These are phyloP conservation scores for Salix dunnii DNA, from an alignment of 345 rosid genomes.

Conservation along the genomic window DNA sequence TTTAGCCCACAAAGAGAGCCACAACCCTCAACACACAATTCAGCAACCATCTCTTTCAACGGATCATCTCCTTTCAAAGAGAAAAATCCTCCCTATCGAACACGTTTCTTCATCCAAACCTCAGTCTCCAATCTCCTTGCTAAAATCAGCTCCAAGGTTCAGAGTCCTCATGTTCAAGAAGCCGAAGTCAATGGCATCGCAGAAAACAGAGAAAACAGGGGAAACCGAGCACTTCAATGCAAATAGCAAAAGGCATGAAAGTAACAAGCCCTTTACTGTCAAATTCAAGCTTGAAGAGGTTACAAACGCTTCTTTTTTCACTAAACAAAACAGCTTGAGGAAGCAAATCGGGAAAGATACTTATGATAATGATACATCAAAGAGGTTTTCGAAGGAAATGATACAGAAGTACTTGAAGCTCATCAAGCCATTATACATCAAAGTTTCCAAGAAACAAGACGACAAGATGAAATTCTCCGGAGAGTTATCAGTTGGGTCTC, in stretches of 20 bases:
- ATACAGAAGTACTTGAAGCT: constrained; percentile 30
- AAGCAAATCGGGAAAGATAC: constrained; percentile 2
- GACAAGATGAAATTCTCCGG: constrained; percentile 28
- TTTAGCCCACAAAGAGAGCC: constrained; percentile 8
- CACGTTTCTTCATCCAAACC: constrained; percentile 35
- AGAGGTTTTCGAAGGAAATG: constrained; percentile 16
- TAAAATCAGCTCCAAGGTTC: constrained; percentile 63
- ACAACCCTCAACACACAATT: constrained; percentile 13
- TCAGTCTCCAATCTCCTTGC: constrained; percentile 55
- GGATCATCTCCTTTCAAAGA: constrained; percentile 47
- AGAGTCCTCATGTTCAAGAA: constrained; percentile 54
- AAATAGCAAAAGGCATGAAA: constrained; percentile 22
- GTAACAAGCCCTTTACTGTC: constrained; percentile 31
- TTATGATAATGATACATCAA: constrained; percentile 18
- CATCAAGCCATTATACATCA: constrained; percentile 19
- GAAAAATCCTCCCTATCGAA: constrained; percentile 72
- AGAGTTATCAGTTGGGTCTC: constrained; percentile 29
- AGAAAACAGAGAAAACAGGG: constrained; percentile 18
- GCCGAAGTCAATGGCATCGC: constrained; percentile 39
- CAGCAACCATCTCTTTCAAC: constrained; percentile 25
- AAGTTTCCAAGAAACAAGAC: constrained; percentile 38
- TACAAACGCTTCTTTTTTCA: constrained; percentile 21
- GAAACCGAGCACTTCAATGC: constrained; percentile 12
- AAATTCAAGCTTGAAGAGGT: constrained; percentile 45
- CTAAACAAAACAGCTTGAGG: constrained; percentile 35